A percentile compares a stretch with the other conserved stretches of the same genome.
Conservation (phyloP, 208 protist species). For the Trypanosoma grayi region DNA sequence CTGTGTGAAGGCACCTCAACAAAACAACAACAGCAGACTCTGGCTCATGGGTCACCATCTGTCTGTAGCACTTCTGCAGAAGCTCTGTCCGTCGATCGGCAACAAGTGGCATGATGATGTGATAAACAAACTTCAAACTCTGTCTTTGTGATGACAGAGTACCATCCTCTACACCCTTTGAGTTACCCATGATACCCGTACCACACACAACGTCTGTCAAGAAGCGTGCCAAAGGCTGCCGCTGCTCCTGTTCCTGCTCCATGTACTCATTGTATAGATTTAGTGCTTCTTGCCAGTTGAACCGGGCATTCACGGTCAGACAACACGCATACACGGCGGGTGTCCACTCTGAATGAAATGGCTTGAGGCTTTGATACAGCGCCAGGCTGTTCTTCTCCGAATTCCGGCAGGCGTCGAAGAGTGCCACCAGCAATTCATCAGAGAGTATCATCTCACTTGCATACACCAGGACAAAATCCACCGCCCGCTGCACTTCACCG, state of each 20-base stretch:
- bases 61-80: slow-evolving; percentile 35
- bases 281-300: slow-evolving; percentile 49
- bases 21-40: slow-evolving; percentile 63
- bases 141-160: slow-evolving; percentile 1
- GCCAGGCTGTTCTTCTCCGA: slow-evolving; percentile 38
- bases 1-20: slow-evolving; percentile 49
- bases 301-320: slow-evolving; percentile 54
- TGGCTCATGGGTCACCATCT: slow-evolving; percentile 64
- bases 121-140: slow-evolving; percentile 63
- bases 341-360: slow-evolving; percentile 59
- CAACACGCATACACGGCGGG: slow-evolving; percentile 69
- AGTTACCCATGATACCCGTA: not conserved
- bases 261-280: slow-evolving; percentile 53
- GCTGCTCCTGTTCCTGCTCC: not conserved
- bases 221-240: slow-evolving; percentile 5
- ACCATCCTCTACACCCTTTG: not conserved
- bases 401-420: slow-evolving; percentile 63
- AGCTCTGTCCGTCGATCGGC: slow-evolving; percentile 40
- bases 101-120: slow-evolving; percentile 73
- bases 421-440: slow-evolving; percentile 55
- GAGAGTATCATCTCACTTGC: slow-evolving; percentile 58
- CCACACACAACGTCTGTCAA: slow-evolving; percentile 17
- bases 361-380: slow-evolving; percentile 42
- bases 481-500: slow-evolving; percentile 28
- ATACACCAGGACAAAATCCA: slow-evolving; percentile 62